A percentile compares a stretch with the other conserved stretches of the same genome.
These are phyloP conservation scores for Zymoseptoria brevis DNA, from an alignment of 2,329 filamentous ascomycete species.

Conservation along the genomic window DNA sequence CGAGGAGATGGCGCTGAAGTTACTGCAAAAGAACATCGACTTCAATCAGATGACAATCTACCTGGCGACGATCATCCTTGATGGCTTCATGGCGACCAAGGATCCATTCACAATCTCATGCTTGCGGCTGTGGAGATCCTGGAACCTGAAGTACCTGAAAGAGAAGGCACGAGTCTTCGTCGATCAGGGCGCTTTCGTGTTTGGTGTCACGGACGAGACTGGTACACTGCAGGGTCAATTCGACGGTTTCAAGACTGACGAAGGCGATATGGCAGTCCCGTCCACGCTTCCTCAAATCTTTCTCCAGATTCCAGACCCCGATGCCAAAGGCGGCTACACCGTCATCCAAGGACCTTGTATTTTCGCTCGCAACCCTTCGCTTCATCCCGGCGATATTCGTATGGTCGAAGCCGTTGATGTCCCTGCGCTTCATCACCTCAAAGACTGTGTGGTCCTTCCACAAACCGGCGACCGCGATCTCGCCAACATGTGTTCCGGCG, in stretches of 20 bases:
- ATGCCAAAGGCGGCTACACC: slow-evolving; percentile 45
- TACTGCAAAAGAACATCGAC: slow-evolving; percentile 71
- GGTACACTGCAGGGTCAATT: slow-evolving; percentile 64
- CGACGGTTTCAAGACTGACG: slow-evolving; percentile 17
- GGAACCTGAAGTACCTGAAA: slow-evolving; percentile 82
- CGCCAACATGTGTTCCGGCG: slow-evolving; percentile 90
- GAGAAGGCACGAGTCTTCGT: slow-evolving; percentile 84
- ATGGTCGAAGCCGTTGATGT: slow-evolving; percentile 77
- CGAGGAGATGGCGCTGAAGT: slow-evolving; percentile 53
- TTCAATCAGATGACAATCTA: slow-evolving; percentile 71
- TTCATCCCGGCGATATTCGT: slow-evolving; percentile 87
- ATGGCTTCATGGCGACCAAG: slow-evolving; percentile 64
- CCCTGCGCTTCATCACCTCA: slow-evolving; percentile 64
- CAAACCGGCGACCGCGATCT: slow-evolving; percentile 75
- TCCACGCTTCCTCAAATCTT: slow-evolving; percentile 71
- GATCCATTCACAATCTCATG: slow-evolving; percentile 81
- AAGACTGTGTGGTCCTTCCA: slow-evolving; percentile 81
- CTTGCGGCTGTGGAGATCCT: slow-evolving; percentile 76
- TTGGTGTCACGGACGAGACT: slow-evolving; percentile 86
- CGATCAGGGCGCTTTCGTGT: slow-evolving; percentile 73
- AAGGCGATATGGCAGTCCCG: not conserved
- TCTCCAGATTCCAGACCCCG: slow-evolving; percentile 60
- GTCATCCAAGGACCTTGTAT: slow-evolving; percentile 71
- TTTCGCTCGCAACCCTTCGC: slow-evolving; percentile 82
- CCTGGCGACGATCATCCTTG: slow-evolving; percentile 66